A percentile compares a stretch with the other conserved stretches of the same genome.
These are phyloP conservation scores for Microsporum canis DNA, from an alignment of 2,329 filamentous ascomycete species.

Conservation along the genomic window DNA sequence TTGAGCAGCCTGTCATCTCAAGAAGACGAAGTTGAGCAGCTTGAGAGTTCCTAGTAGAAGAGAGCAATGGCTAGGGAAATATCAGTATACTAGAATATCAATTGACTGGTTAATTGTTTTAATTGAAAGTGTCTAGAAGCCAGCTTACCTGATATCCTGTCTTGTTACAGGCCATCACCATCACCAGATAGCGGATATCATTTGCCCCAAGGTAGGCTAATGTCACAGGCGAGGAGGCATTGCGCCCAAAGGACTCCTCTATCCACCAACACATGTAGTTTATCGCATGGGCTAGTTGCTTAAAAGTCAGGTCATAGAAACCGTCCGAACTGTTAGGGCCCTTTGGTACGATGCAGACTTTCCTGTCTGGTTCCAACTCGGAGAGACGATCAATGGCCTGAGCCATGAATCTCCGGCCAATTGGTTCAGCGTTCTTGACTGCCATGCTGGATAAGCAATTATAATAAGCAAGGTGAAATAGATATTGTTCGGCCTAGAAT, in stretches of 20 bases:
- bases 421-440: not conserved
- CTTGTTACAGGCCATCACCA: constrained; percentile 16
- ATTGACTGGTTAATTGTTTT: not conserved
- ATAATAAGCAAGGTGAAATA: too few relatives aligned
- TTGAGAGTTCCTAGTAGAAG: constrained; percentile 9
- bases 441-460: not conserved
- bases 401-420: not conserved
- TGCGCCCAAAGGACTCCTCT: constrained; percentile 14
- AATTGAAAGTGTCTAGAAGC: not conserved
- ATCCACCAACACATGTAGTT: constrained; percentile 20
- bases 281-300: constrained; percentile 12
- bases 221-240: constrained; percentile 10
- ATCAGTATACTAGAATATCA: not conserved
- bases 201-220: constrained; percentile 15
- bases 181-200: constrained; percentile 16
- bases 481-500: too few relatives aligned
- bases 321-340: not conserved
- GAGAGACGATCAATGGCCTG: not conserved
- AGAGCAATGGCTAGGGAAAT: constrained; percentile 24
- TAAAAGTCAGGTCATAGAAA: not conserved
- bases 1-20: not conserved
- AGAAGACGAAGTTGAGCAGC: constrained; percentile 13
- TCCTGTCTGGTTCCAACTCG: not conserved
- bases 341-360: not conserved
- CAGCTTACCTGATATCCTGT: constrained; percentile 10